Evolutionary conservation across 208 protist species (phyloP).

Genomic region (Kentomonas sorsogonicus): DNA sequence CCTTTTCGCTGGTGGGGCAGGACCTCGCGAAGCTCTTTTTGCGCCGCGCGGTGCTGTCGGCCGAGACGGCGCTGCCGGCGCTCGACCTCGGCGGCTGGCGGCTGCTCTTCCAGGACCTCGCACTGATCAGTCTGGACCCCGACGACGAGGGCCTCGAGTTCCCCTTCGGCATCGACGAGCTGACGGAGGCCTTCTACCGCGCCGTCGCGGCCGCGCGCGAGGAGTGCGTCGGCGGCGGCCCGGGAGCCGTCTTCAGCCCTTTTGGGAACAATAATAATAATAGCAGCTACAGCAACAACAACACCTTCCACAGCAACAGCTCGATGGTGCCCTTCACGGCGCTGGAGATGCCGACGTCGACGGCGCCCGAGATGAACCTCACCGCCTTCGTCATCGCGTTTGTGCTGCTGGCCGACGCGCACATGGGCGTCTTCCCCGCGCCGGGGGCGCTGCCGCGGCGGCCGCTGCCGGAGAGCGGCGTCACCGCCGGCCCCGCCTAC

Average conservation of each 20-base stretch:
- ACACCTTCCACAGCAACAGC: not conserved
- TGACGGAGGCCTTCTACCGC: conserved; percentile 47
- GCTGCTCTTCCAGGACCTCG: conserved; percentile 62
- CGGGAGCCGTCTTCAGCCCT: conserved; percentile 7
- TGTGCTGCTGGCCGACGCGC: conserved; percentile 46
- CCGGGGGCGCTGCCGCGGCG: not conserved
- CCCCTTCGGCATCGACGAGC: conserved; percentile 38
- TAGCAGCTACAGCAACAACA: not conserved
- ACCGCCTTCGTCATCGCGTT: conserved; percentile 61
- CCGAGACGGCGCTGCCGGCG: conserved; percentile 61
- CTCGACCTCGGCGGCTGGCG: conserved; percentile 79
- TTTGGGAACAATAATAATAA: not conserved
- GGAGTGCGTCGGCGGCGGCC: conserved; percentile 12
- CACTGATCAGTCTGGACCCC: conserved; percentile 28
- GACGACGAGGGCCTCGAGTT: conserved; percentile 9
- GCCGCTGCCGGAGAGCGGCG: conserved; percentile 1
- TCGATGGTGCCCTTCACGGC: not conserved
- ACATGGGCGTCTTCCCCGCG: conserved; percentile 55
- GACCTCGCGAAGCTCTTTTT: conserved; percentile 74
- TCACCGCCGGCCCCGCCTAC: not conserved
- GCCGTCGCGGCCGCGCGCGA: conserved; percentile 23
- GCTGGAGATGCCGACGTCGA: not conserved
- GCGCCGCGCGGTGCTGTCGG: conserved; percentile 36
- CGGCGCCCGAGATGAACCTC: conserved; percentile 44
- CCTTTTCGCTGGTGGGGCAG: conserved; percentile 19